Evolutionary conservation across 768 basidiomycete genomes (phyloP), one percentile per base, ranked within the genome.

Genomic region (Tylopilus rubrobrunneus): DNA sequence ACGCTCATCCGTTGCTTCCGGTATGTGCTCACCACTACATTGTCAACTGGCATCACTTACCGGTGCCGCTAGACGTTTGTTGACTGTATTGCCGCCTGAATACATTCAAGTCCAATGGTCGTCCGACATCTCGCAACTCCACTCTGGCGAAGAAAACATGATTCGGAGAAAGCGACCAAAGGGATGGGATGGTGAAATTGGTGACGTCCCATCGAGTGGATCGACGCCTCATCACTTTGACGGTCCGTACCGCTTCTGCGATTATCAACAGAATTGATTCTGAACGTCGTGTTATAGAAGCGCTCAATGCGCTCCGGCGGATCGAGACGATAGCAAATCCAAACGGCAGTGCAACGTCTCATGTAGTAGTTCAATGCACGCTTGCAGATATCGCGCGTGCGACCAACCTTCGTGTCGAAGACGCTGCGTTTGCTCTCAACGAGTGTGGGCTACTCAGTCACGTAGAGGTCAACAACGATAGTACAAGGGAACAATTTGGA

Each of bases 381-480:
- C 78, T 98, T n/a, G 75, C 74, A 9, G 85, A 90, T 34, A 82
- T 98, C 52, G 86, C 92, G 2, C 74, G 76, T 17, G 89, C 86
- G 28, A 91, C 91, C 45, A 86, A 89, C 69, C 73, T 98, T 49
- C 81, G 90, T 1, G 68, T 85, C 0, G 92, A 97, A 51, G 96
- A 98, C 67, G 83, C 86, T 0, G 87, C 92, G 0, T 94, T 92
- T 70, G 92, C 94, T 3, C 69, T 98, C 60, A 86, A 89, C 52
- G 92, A 95, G 66, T 86, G 89, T 55, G 92, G 93, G 28, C 69
- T 98, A 50, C 76, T 97, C 17, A 73, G 70, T 50, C 73, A 77
- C 39, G 66, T 80, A 49, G 71, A 74, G 46, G 54, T 54, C 45
- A 62, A 52, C 37, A 62, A 62, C 41, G 65, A 64, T 1, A 51